Conservation (phyloP, 257 asterid species). For the Salvia rosmarinus region DNA sequence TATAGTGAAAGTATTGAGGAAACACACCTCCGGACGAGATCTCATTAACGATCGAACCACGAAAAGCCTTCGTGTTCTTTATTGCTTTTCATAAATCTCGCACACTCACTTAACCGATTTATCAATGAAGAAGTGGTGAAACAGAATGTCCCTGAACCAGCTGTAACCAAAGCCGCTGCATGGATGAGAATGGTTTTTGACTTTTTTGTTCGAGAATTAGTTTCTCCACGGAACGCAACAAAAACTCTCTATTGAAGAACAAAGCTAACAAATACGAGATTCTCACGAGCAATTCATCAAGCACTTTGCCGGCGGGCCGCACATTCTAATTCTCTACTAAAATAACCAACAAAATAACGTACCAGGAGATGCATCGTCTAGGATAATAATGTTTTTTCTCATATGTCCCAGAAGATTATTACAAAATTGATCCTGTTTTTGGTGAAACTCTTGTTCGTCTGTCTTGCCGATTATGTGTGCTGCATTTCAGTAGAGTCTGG, state of each 20-base stretch:
- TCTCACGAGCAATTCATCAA: slow-evolving; percentile 33
- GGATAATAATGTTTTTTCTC: background rate
- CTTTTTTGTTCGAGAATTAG: no score
- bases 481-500: background rate
- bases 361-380: slow-evolving; percentile 45
- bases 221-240: no score
- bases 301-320: slow-evolving; percentile 22
- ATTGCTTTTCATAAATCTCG: no score
- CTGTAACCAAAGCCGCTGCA: no score
- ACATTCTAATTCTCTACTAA: background rate
- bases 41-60: no score
- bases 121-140: no score
- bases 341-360: background rate
- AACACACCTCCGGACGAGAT: no score
- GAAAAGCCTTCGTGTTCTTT: no score
- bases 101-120: no score
- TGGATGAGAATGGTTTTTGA: no score
- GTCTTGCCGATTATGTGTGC: background rate
- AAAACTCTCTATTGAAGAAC: background rate
- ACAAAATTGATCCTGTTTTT: background rate
- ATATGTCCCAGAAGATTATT: background rate
- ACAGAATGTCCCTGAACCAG: no score
- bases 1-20: no score
- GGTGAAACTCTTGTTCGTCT: background rate
- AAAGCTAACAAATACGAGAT: slow-evolving; percentile 6